Base-by-base conservation (phyloP, 1,284 basidiomycete genomes). In the Sanghuangporus baumii region DNA sequence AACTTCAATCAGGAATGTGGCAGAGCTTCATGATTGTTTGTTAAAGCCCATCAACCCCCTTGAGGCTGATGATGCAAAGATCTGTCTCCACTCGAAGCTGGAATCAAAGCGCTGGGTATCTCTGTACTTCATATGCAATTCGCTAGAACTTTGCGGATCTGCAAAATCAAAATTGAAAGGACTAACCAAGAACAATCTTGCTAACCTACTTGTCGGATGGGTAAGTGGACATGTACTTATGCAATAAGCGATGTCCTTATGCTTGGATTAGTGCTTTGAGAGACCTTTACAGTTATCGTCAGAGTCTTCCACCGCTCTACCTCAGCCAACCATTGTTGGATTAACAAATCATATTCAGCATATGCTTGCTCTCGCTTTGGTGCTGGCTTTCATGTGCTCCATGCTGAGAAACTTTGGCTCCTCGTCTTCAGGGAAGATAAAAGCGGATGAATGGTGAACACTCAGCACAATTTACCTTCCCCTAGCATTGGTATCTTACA, bases 361-460 rank as follows among this genome's bases (percentile, higher is more conserved):
- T 18, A 50, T 7, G 2, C 68, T 76, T 9, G 41, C 62, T 14
- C 56, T 71, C 2, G 74, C 69, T 1, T 52, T 54, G 3, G 68
- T 60, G 11, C 74, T 74, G 6, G 66, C 71, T 4, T 77, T 75
- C 75, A n/a, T 76, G 0, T 58, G 63, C 46, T 70, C 71, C 23
- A 70, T 74, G 1, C 76, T 75, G 2, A 46, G 56, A 9, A 71
- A 75, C 48, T 73, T 71, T 65, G 75, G 76, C 6, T 64, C 70
- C 18, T 63, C 68, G 1, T 54, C 60, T 16, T 69, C 69, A 12
- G 76, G 76, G 1, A 69, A 67, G 4, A 61, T 75, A 50, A 77
- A 75, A 56, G 76, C 76, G 3, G 74, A 75, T 63, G 69, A 77
- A 66, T 78, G 76, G 76, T 67, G 70, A 1, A 69, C 68, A 6